Evolutionary conservation across 192 early-diverging fungal genomes (phyloP).

Genomic region (Linnemannia schmuckeri): DNA sequence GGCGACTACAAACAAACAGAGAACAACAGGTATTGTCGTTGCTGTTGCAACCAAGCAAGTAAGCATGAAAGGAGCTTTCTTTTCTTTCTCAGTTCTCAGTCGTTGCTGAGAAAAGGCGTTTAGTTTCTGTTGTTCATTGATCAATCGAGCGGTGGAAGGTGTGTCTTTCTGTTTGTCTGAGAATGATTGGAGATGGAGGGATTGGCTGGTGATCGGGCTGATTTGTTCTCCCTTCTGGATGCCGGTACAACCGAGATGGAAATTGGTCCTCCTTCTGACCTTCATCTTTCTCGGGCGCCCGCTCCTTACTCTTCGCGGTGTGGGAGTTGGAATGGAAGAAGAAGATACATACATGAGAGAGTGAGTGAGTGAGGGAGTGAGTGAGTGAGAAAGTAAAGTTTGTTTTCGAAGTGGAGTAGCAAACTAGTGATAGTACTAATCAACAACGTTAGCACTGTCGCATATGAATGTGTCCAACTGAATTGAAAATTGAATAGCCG

Average conservation of each 20-base stretch:
- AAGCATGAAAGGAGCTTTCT: neutral
- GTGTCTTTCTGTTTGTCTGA: neutral
- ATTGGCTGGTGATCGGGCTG: neutral
- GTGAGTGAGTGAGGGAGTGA: neutral
- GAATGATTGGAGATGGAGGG: neutral
- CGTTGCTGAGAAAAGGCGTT: neutral
- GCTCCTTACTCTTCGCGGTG: neutral
- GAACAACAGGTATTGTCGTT: neutral
- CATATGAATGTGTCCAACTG: conserved; percentile 3
- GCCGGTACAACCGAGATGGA: neutral
- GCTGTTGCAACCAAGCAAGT: neutral
- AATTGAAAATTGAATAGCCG: neutral
- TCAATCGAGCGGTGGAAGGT: neutral
- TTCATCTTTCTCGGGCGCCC: neutral
- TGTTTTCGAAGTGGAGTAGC: neutral
- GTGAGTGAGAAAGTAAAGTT: neutral
- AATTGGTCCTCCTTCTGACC: neutral
- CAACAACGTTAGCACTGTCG: neutral
- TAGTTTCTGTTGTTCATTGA: neutral
- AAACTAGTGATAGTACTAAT: neutral
- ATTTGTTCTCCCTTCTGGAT: conserved; percentile 2
- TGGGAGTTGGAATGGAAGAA: neutral
- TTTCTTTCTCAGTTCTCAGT: neutral
- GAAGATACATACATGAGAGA: neutral
- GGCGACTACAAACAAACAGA: neutral